Base-by-base conservation (phyloP, 2,329 filamentous ascomycete genomes). In the Aspergillus quadrilineatus region DNA sequence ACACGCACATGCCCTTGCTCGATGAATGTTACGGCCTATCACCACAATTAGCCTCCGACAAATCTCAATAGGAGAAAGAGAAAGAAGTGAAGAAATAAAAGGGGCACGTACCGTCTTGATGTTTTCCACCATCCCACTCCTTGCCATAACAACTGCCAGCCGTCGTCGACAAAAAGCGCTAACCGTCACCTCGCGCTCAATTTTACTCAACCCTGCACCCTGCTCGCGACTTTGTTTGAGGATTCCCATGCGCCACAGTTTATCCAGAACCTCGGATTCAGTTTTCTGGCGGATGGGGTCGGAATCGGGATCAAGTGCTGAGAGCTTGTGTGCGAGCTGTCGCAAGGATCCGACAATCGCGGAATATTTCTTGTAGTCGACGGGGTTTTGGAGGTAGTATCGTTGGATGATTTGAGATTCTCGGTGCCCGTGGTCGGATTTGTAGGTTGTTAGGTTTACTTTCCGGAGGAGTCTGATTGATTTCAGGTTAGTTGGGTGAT, bases 1-100 rank as follows among this genome's bases (percentile, higher is more conserved):
- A 96, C 91, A 47, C 93, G 82, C 3, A 97, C 92, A 72, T 97
- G 92, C 6, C 93, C 93, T 70, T 96, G 91, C 79, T 97, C 93
- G 57, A 97, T 89, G 75, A 96, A 89, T 66, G 90, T 92, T 6
- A 75, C 69, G n/a, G 76, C 76, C 73, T 78, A 58, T 17, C 49
- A 17, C 39, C 12, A 26, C 50, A 39, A 59, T 60, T 29, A 67
- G 59, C 42, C 12, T n/a, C 41, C 5, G 26, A 28, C 5, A 28
- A 28, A 28, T 5, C 26, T 28, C 5, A 6, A 1, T 28, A 28
- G 26, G 39, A 14, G 26, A 44, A 49, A 39, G 22, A 51, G 54
- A 42, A 54, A 42, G 54, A 48, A 44, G 45, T 17, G 17, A 17
- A 17, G 17, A 17, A 17, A 17, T 28, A 57, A 57, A 57, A 50